These are phyloP conservation scores for Boletus speciosus DNA, from an alignment of 768 basidiomycete species.

Conservation along the genomic window DNA sequence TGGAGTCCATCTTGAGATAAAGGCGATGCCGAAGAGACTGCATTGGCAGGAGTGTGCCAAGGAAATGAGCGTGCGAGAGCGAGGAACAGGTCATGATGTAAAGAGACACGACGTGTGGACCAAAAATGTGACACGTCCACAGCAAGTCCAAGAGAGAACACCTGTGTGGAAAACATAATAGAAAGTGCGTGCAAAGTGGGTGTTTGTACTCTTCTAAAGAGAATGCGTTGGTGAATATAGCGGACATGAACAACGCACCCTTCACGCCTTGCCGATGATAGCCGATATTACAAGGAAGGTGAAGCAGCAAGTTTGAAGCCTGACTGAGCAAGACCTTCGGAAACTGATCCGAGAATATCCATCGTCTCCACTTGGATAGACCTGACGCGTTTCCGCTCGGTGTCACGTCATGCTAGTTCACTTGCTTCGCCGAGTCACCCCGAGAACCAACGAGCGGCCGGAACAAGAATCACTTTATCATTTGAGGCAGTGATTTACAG, in stretches of 20 bases:
- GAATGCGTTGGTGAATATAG: constrained; percentile 19
- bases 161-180: constrained; percentile 16
- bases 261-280: constrained; percentile 19
- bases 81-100: constrained; percentile 23
- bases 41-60: constrained; percentile 7
- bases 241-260: constrained; percentile 29
- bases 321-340: constrained; percentile 1
- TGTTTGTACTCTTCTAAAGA: constrained; percentile 16
- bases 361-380: background rate
- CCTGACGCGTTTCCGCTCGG: background rate
- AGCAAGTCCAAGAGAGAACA: constrained; percentile 14
- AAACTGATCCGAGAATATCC: constrained; percentile 18
- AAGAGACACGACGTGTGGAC: constrained; percentile 21
- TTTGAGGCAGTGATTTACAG: background rate
- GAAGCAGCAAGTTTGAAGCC: constrained; percentile 1
- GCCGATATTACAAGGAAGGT: constrained; percentile 26
- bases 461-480: constrained; percentile 9
- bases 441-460: constrained; percentile 11
- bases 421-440: constrained; percentile 10
- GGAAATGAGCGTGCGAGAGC: constrained; percentile 13
- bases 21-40: constrained; percentile 4
- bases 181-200: constrained; percentile 18
- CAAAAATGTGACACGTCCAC: constrained; percentile 14
- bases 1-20: constrained; percentile 11
- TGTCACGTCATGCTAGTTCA: constrained; percentile 8